Evolutionary conservation across 1,139 yeast species (phyloP).

Genomic region (Insectozyma bohioensis): DNA sequence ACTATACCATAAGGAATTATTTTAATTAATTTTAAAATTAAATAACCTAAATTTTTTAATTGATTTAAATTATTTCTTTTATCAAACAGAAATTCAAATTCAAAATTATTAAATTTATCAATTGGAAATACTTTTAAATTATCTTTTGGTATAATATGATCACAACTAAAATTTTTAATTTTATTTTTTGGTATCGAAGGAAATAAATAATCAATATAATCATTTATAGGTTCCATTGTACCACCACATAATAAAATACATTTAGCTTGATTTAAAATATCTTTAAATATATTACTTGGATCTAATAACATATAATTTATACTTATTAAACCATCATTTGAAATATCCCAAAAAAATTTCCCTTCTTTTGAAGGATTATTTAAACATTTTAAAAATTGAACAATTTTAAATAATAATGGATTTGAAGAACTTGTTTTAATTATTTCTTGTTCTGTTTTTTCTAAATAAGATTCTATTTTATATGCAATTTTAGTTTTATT

Average conservation of each 20-base stretch:
- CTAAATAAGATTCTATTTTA: slow-evolving; percentile 76
- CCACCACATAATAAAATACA: slow-evolving; percentile 91
- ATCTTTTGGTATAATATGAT: slow-evolving; percentile 76
- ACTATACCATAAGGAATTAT: slow-evolving; percentile 75
- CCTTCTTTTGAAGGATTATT: slow-evolving; percentile 84
- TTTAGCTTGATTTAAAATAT: slow-evolving; percentile 61
- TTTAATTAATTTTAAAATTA: slow-evolving; percentile 42
- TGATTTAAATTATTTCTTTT: slow-evolving; percentile 50
- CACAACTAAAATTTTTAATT: slow-evolving; percentile 66
- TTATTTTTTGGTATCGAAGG: slow-evolving; percentile 49
- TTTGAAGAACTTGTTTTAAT: slow-evolving; percentile 26
- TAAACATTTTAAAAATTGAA: slow-evolving; percentile 63
- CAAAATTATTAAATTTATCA: slow-evolving; percentile 16
- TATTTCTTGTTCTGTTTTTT: slow-evolving; percentile 23
- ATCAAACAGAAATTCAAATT: slow-evolving; percentile 69
- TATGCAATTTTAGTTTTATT: slow-evolving; percentile 74
- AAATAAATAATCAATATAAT: slow-evolving; percentile 63
- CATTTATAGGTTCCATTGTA: slow-evolving; percentile 89
- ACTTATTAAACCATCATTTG: slow-evolving; percentile 22
- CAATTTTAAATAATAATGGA: slow-evolving; percentile 67
- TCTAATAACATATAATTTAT: slow-evolving; percentile 76
- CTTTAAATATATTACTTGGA: slow-evolving; percentile 71
- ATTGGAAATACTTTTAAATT: slow-evolving; percentile 66
- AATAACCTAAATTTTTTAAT: slow-evolving; percentile 53
- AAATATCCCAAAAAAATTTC: slow-evolving; percentile 64